Evolutionary conservation across 2,329 filamentous ascomycete species (phyloP), one percentile per base, ranked within the genome.

Genomic region (Colletotrichum godetiae): DNA sequence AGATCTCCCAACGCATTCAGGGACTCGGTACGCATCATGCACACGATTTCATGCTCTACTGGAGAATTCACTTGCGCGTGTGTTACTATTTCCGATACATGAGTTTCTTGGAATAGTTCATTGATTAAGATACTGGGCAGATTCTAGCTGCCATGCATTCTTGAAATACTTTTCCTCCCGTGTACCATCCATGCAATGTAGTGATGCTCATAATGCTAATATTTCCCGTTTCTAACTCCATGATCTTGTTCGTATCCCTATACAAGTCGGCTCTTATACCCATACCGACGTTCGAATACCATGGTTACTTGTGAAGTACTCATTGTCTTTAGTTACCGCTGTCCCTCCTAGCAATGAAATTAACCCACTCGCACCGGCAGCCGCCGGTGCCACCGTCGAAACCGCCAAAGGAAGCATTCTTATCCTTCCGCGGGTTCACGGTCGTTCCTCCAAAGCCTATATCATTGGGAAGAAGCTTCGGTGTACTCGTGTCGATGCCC

Each of bases 351-450:
- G 59, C 76, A 37, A 83, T 73, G 76, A 84, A 91, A 73, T 92
- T 92, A 68, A 85, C 84, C 88, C 90, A 92, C 76, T 87, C 83
- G 79, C 91, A 92, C 80, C 83, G 85, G 78, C 91, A 92, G 1
- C 91, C 91, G 19, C 90, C 90, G 0, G 85, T 87, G 49, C 91
- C 91, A 27, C 91, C 91, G 79, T 93, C 91, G 75, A 89, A 88
- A 1, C 91, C 91, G 2, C 91, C 91, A 70, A 89, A 82, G 31
- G 82, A 85, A 12, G 81, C 76, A 73, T 91, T 83, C 1, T 79
- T 81, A 27, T 82, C 80, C 2, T 80, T 83, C 11, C 86, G 82
- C 12, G 83, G 83, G 77, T 92, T 92, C 68, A 92, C 82, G 75
- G 88, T 80, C 6, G 82, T 82, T 2, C 90, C 90, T 3, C 85